Base-by-base conservation (phyloP, 2,329 filamentous ascomycete species). In the Gliomastix tumulicola region DNA sequence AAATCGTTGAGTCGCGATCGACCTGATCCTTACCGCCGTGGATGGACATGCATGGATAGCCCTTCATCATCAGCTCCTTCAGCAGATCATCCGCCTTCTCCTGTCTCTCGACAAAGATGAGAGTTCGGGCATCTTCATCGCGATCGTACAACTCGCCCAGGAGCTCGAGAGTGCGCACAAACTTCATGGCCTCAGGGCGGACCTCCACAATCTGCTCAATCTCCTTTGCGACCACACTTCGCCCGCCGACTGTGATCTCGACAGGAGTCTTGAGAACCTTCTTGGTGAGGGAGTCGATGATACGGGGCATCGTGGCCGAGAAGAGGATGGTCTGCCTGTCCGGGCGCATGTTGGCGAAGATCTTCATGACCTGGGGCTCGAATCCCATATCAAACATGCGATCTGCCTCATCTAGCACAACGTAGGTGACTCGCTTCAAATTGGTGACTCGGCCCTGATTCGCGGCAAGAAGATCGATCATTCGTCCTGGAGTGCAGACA, bases 331-430 rank as follows among this genome's bases (percentile, higher is more conserved):
- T 95, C 56, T 98, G 92, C 35, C 86, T 82, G 56, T 96, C 86
- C 1, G 92, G 89, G 33, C 92, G 82, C 56, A 95, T 84, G 51
- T 92, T 95, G 46, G 80, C 79, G 55, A 97, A 81, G 40, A 98
- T 92, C 60, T 94, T 96, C 79, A 92, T 92, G 37, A 98, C 89
- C 59, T 98, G 92, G 3, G 92, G 90, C 62, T 95, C 90, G 54
- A 98, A 98, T 12, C 92, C 92, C 92, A 98, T 97, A 58, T 98
- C 92, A 56, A 97, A 96, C 92, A 98, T 97, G 43, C 92, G 84
- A 61, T 98, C 92, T 33, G 92, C 92, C 63, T 98, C 92, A 55
- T 98, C 92, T 27, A 98, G 76, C 10, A 98, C 92, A 18, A 96
- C 80, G 56, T 97, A 98, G 0, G 88, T 92, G 11, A 95, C 87